phyloP scores from a whole-genome alignment of 345 rosid species.

The Camelina laxa region DNA sequence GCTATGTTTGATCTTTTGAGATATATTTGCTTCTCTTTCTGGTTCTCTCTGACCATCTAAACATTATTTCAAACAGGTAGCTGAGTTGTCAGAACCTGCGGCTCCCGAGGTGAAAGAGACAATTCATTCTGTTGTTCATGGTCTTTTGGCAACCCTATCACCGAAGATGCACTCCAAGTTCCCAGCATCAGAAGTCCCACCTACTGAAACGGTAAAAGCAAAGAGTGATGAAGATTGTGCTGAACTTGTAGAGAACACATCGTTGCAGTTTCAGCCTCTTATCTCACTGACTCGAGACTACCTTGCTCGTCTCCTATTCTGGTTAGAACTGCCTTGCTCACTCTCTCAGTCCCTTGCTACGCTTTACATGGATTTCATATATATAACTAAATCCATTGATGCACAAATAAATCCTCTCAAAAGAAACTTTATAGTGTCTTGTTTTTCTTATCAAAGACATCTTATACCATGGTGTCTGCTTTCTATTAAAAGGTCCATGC shows the following conservation, averaged over 20 bases:
- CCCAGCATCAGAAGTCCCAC: slow-evolving; percentile 63
- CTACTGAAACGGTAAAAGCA: slow-evolving; percentile 53
- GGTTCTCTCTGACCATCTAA: slow-evolving; percentile 15
- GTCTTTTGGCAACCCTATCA: slow-evolving; percentile 93
- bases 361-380: background rate
- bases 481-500: slow-evolving; percentile 72
- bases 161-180: slow-evolving; percentile 83
- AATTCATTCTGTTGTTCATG: slow-evolving; percentile 82
- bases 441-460: background rate
- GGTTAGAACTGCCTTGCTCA: slow-evolving; percentile 55
- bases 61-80: slow-evolving; percentile 60
- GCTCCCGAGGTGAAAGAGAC: slow-evolving; percentile 74
- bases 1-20: background rate
- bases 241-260: slow-evolving; percentile 80
- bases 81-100: slow-evolving; percentile 92
- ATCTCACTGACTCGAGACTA: slow-evolving; percentile 84
- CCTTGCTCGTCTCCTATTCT: slow-evolving; percentile 93
- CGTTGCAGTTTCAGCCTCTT: slow-evolving; percentile 84
- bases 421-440: background rate
- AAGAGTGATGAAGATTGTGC: slow-evolving; percentile 66
- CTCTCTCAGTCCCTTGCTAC: slow-evolving; percentile 2
- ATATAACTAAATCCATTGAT: background rate
- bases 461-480: slow-evolving; percentile 4
- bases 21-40: background rate
- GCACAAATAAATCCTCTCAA: background rate